Base-by-base conservation (phyloP, 371 early-diverging fungal genomes). In the Smittium culicis region DNA sequence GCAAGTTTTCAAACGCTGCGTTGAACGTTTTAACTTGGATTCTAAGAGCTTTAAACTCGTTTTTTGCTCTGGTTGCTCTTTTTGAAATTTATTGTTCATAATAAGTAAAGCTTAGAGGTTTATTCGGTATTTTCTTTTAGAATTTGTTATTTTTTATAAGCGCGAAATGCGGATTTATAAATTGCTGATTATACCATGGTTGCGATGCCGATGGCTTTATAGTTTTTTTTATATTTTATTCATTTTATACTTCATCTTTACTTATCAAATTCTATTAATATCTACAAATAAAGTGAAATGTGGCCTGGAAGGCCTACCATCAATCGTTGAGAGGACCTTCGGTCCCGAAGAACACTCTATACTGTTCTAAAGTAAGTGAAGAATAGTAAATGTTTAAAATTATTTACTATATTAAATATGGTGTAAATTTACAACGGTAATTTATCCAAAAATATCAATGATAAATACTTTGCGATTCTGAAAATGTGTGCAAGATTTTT, bases 271-370 rank as follows among this genome's bases (percentile, higher is more conserved):
- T 57, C 5, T 45, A 45, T n/a, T n/a, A 16, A n/a, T 16, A n/a
- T n/a, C 27, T 57, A 14, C 5, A 20, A 57, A 57, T 57, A 57
- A 20, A 57, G 27, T 57, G 57, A 57, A 27, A 57, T 57, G 57
- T 57, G 57, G 57, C 11, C n/a, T 57, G 57, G 25, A 57, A 11
- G 57, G 57, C 57, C 57, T 57, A 57, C 57, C 57, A 57, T 25
- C 57, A 57, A 57, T 57, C 5, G 3, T 57, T 57, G 57, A 57
- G 27, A 20, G 57, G 57, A 25, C 57, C 57, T 57, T 57, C 27
- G 57, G 27, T 57, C 57, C 11, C 27, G 25, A 57, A n/a, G 57
- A 57, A 57, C 57, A 25, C 16, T 57, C 57, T n/a, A 57, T 8
- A 57, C 57, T 25, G 57, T 25, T 57, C 27, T 14, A 57, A 27